These are phyloP conservation scores for Populus trichocarpa DNA, from an alignment of 441 rosid genomes.

Conservation along the genomic window DNA sequence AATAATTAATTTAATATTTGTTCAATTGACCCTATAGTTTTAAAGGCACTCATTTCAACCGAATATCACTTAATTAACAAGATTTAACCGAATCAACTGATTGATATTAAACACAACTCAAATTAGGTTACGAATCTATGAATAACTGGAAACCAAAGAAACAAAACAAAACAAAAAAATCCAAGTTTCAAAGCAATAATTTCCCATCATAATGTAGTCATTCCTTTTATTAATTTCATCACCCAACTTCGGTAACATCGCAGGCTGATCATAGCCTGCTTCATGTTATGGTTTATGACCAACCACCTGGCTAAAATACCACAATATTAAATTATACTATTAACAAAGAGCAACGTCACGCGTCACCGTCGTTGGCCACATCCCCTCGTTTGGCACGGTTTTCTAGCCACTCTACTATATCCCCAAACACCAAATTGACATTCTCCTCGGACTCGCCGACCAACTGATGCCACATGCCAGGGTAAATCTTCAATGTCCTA, in stretches of 20 bases:
- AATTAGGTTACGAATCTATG: too few relatives aligned
- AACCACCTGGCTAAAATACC: not conserved
- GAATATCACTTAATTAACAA: too few relatives aligned
- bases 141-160: too few relatives aligned
- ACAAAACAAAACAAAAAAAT: too few relatives aligned
- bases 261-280: not conserved
- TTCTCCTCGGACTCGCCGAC: constrained; percentile 71
- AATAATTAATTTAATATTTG: too few relatives aligned
- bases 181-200: not conserved
- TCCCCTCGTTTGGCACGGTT: constrained; percentile 32
- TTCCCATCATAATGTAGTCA: not conserved
- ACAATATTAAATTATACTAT: not conserved
- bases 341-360: not conserved
- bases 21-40: too few relatives aligned
- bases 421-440: constrained; percentile 64
- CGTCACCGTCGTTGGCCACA: constrained; percentile 10
- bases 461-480: constrained; percentile 85
- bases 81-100: too few relatives aligned
- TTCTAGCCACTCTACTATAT: constrained; percentile 61
- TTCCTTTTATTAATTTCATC: not conserved
- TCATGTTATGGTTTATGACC: not conserved
- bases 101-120: too few relatives aligned
- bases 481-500: constrained; percentile 71
- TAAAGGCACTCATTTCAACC: too few relatives aligned
- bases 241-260: not conserved